Evolutionary conservation across 768 basidiomycete genomes (phyloP).

Genomic region (Chiua virens): DNA sequence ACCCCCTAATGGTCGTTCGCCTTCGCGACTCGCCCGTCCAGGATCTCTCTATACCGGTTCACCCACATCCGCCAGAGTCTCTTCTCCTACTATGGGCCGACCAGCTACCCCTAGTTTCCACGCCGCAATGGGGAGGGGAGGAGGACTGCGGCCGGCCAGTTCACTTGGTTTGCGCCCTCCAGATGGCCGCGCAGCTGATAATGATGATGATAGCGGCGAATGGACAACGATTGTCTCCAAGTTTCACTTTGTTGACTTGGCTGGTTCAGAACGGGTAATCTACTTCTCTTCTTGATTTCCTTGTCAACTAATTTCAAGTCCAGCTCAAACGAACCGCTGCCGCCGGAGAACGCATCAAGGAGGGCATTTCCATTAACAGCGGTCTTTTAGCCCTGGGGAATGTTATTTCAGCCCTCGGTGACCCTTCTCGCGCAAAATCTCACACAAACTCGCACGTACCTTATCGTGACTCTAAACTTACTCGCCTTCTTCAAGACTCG

Average conservation of each 20-base stretch:
- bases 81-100: conserved; percentile 75
- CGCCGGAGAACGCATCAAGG: conserved; percentile 93
- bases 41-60: conserved; percentile 65
- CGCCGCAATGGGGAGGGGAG: conserved; percentile 68
- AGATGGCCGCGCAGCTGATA: conserved; percentile 37
- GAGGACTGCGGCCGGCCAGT: conserved; percentile 71
- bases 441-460: conserved; percentile 88
- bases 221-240: conserved; percentile 93
- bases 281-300: conserved; percentile 3
- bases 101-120: conserved; percentile 80
- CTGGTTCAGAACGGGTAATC: conserved; percentile 88
- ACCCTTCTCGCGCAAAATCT: conserved; percentile 84
- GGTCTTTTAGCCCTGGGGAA: conserved; percentile 96
- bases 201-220: conserved; percentile 70
- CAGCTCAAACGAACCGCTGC: conserved; percentile 96
- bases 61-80: conserved; percentile 44
- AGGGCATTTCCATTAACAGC: conserved; percentile 98
- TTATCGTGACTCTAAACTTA: conserved; percentile 98
- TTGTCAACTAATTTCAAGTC: conserved; percentile 19
- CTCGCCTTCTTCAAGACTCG: conserved; percentile 75
- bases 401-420: conserved; percentile 96
- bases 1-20: conserved; percentile 70
- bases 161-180: conserved; percentile 68
- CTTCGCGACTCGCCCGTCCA: conserved; percentile 79
- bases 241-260: conserved; percentile 98